A percentile compares a stretch with the other conserved stretches of the same genome.
Conservation (phyloP, 2,329 filamentous ascomycete genomes). For the Biscogniauxia sp. region DNA sequence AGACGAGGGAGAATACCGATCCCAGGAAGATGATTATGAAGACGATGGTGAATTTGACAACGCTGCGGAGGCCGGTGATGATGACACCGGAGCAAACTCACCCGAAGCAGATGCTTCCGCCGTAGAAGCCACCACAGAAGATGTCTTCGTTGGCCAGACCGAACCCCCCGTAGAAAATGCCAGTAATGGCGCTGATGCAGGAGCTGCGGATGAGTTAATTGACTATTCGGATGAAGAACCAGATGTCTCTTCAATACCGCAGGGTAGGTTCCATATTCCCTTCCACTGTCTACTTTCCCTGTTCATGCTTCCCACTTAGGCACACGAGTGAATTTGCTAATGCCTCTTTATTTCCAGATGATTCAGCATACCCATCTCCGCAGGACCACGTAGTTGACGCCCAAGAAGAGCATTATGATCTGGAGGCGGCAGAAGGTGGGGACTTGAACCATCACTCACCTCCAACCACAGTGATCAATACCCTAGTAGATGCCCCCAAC, state of each 20-base stretch:
- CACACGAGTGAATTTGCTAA: slow-evolving; percentile 18
- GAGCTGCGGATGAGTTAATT: slow-evolving; percentile 13
- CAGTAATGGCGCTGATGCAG: slow-evolving; percentile 5
- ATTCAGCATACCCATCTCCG: slow-evolving; percentile 13
- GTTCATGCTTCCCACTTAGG: background rate
- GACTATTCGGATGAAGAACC: slow-evolving; percentile 24
- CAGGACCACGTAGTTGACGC: slow-evolving; percentile 7
- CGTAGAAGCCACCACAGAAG: slow-evolving; percentile 4
- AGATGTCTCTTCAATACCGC: slow-evolving; percentile 22
- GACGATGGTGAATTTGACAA: slow-evolving; percentile 6
- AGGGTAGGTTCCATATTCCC: slow-evolving; percentile 27
- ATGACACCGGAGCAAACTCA: slow-evolving; percentile 13
- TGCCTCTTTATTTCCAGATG: slow-evolving; percentile 19
- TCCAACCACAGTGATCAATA: slow-evolving; percentile 11
- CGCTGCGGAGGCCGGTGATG: slow-evolving; percentile 23
- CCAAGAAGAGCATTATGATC: slow-evolving; percentile 3
- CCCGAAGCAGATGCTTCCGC: slow-evolving; percentile 4
- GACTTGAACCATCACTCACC: slow-evolving; percentile 13
- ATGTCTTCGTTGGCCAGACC: slow-evolving; percentile 2
- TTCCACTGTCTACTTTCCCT: slow-evolving; percentile 4
- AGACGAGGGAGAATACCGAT: slow-evolving; percentile 16
- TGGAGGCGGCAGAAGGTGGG: slow-evolving; percentile 5
- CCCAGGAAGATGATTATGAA: slow-evolving; percentile 16
- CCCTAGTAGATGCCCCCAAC: slow-evolving; percentile 29
- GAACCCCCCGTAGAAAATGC: slow-evolving; percentile 5